Percentiles rank a stretch among this genome's conserved stretches.
phyloP scores from a whole-genome alignment of 768 basidiomycete genomes.

The Lactarius hatsudake region DNA sequence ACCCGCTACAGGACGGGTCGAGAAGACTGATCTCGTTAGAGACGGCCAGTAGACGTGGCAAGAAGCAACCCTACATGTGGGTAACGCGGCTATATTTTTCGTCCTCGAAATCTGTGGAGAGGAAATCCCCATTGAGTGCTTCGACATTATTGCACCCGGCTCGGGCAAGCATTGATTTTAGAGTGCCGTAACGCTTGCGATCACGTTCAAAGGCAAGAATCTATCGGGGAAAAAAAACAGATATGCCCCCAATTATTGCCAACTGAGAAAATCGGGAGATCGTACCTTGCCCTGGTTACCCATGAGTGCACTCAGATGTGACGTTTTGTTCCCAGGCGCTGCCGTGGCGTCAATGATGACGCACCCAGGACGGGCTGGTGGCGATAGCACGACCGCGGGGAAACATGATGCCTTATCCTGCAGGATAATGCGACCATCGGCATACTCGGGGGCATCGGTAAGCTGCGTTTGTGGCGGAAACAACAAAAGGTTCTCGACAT shows the following conservation, averaged over 20 bases:
- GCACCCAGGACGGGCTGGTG: slow-evolving; percentile 50
- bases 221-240: slow-evolving; percentile 36
- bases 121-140: slow-evolving; percentile 78
- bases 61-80: slow-evolving; percentile 67
- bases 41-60: neutral
- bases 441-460: slow-evolving; percentile 69
- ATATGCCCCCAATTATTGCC: neutral
- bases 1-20: slow-evolving; percentile 96
- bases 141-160: slow-evolving; percentile 81
- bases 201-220: slow-evolving; percentile 90
- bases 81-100: slow-evolving; percentile 62
- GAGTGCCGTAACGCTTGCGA: slow-evolving; percentile 72
- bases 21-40: slow-evolving; percentile 56
- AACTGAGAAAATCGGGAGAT: slow-evolving; percentile 1
- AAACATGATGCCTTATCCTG: slow-evolving; percentile 99
- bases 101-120: slow-evolving; percentile 69
- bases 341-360: slow-evolving; percentile 91
- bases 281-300: slow-evolving; percentile 71
- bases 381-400: slow-evolving; percentile 83
- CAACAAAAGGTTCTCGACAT: slow-evolving; percentile 77
- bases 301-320: slow-evolving; percentile 90
- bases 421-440: slow-evolving; percentile 78
- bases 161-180: slow-evolving; percentile 80
- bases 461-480: slow-evolving; percentile 69
- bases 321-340: slow-evolving; percentile 98